Base-by-base conservation (phyloP, 805 yeast genomes). In the Metschnikowia gelsemii region DNA sequence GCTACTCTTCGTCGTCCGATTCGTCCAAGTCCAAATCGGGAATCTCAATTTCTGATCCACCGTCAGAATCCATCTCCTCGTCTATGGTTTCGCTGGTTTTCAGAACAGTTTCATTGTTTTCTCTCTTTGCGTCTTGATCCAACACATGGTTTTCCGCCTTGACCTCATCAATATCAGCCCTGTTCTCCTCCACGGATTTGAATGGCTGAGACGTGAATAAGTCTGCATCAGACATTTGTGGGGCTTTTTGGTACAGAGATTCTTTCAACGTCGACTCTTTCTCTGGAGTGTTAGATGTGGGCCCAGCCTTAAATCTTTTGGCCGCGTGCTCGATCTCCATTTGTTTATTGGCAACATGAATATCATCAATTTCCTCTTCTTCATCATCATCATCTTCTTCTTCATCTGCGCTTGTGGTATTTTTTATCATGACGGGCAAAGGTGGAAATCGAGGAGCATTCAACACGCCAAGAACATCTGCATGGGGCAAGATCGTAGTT, bases 361-460 rank as follows among this genome's bases (percentile, higher is more conserved):
- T n/a, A n/a, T n/a, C 11, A 4, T 23, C 16, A 5, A 3, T 8
- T 27, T 25, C 32, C 24, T 19, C 38, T 6, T 42, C 51, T 5
- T 44, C 45, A 3, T 36, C 41, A 1, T 31, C 38, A 7, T 50
- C 42, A 2, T 39, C 43, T 3, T 43, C 46, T 8, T 41, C 40
- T 4, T 40, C 46, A 9, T 33, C 42, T 3, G 18, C 41, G 3
- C 17, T 31, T 2, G 13, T 24, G 1, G 32, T 29, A 3, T 26
- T 34, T 18, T 34, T 39, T 2, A 38, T 37, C 29, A 40, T 25
- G 9, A 26, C 28, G 2, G 52, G 52, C 35, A 65, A 53, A 6
- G 69, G 70, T 3, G 96, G 96, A 51, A 87, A 76, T 54, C 93
- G 71, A 30, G 96, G 95, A 53, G 84, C 84, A 40, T 78, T 73